Conservation (phyloP, 2,329 filamentous ascomycete species). For the Microascus cirrosus region DNA sequence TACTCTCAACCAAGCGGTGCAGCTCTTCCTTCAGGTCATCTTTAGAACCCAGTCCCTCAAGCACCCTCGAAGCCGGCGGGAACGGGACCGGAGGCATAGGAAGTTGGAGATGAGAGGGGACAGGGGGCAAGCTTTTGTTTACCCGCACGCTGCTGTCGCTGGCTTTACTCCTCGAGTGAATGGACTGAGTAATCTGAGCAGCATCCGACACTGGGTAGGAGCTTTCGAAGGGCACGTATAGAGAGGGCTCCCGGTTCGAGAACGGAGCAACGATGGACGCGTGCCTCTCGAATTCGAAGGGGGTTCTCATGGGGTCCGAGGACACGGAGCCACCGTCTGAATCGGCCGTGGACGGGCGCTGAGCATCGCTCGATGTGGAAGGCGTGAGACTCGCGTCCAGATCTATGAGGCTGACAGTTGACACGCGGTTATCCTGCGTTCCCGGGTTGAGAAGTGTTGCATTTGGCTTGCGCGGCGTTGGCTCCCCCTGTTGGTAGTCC, state of each 20-base stretch:
- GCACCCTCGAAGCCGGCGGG: constrained; percentile 36
- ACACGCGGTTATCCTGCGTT: constrained; percentile 21
- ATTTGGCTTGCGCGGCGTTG: constrained; percentile 17
- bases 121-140: not conserved
- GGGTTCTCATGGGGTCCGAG: constrained; percentile 40
- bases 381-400: constrained; percentile 44
- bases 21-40: constrained; percentile 40
- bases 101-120: not conserved
- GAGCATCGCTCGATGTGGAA: constrained; percentile 27
- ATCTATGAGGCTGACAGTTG: constrained; percentile 34
- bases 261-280: constrained; percentile 38
- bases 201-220: constrained; percentile 15
- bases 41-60: constrained; percentile 40
- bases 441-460: not conserved
- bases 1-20: constrained; percentile 35
- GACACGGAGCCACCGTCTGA: constrained; percentile 44
- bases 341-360: constrained; percentile 47
- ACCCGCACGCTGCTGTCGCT: not conserved
- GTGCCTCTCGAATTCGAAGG: constrained; percentile 52
- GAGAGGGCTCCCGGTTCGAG: constrained; percentile 40
- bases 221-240: constrained; percentile 47
- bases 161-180: constrained; percentile 14
- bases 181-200: constrained; percentile 17
- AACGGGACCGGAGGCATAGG: constrained; percentile 25
- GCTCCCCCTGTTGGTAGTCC: constrained; percentile 11